phyloP scores from a whole-genome alignment of 148 eudicot genomes.

The Rhododendron ferrugineum region DNA sequence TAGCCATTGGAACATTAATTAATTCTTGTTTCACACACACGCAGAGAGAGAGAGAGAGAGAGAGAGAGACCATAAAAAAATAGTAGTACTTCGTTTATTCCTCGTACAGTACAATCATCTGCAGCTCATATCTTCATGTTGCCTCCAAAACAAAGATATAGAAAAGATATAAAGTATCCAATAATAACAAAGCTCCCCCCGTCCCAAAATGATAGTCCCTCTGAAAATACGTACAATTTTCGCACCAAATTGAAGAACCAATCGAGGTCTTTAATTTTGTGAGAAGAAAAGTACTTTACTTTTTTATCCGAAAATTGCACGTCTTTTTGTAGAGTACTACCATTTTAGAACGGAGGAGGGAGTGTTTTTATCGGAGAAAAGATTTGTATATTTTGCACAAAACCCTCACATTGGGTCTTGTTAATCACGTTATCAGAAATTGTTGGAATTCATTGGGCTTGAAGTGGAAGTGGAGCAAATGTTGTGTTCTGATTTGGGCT shows the following conservation, averaged over 20 bases:
- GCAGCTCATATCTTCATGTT: neutral
- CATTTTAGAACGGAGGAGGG: neutral
- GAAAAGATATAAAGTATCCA: neutral
- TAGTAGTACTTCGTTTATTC: neutral
- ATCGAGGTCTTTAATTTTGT: neutral
- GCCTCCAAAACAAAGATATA: neutral
- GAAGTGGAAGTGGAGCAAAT: slow-evolving; percentile 11
- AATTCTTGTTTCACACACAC: neutral
- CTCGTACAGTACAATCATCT: neutral
- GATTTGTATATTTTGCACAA: neutral
- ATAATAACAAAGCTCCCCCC: neutral
- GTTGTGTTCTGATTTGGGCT: neutral
- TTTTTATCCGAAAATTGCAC: too few species aligned
- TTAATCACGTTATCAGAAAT: neutral
- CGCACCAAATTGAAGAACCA: neutral
- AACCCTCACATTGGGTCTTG: neutral
- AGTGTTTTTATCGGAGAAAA: neutral
- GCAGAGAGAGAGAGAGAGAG: neutral
- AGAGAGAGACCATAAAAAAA: neutral
- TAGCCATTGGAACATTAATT: neutral
- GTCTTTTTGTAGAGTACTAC: too few species aligned
- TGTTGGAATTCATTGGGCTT: neutral
- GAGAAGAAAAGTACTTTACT: neutral
- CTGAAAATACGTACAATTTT: neutral
- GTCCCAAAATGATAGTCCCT: neutral